phyloP scores from a whole-genome alignment of 768 basidiomycete genomes.

The Tricholoma furcatifolium region DNA sequence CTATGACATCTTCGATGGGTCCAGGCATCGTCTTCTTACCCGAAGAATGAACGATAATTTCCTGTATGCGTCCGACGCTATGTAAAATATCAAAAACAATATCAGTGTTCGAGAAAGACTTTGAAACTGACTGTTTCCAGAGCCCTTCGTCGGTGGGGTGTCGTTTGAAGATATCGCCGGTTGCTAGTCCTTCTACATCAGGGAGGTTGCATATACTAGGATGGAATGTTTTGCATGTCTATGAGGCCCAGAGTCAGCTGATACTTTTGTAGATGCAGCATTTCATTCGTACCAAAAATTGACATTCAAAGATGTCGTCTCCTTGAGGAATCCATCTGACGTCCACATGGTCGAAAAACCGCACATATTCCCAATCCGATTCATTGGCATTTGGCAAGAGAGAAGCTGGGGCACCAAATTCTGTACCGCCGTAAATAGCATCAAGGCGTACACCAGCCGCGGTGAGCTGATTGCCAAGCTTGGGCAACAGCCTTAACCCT shows the following conservation, averaged over 20 bases:
- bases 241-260: not conserved
- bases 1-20: not conserved
- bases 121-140: not conserved
- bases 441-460: conserved; percentile 26
- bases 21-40: not conserved
- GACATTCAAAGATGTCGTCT: conserved; percentile 35
- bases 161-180: not conserved
- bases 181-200: not conserved
- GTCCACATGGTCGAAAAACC: conserved; percentile 21
- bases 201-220: not conserved
- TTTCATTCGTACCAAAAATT: conserved; percentile 27
- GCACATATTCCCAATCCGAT: conserved; percentile 30
- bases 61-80: not conserved
- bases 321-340: conserved; percentile 33
- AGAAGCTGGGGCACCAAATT: conserved; percentile 21
- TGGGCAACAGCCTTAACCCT: conserved; percentile 28
- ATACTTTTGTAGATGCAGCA: not conserved
- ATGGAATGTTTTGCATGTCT: not conserved
- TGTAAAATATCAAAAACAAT: not conserved
- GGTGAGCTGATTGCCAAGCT: conserved; percentile 27
- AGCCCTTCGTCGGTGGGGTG: not conserved
- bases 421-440: conserved; percentile 28
- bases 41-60: not conserved
- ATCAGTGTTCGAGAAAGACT: not conserved
- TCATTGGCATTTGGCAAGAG: not conserved